Conservation (phyloP, 805 yeast species). For the Wickerhamomyces hampshirensis region DNA sequence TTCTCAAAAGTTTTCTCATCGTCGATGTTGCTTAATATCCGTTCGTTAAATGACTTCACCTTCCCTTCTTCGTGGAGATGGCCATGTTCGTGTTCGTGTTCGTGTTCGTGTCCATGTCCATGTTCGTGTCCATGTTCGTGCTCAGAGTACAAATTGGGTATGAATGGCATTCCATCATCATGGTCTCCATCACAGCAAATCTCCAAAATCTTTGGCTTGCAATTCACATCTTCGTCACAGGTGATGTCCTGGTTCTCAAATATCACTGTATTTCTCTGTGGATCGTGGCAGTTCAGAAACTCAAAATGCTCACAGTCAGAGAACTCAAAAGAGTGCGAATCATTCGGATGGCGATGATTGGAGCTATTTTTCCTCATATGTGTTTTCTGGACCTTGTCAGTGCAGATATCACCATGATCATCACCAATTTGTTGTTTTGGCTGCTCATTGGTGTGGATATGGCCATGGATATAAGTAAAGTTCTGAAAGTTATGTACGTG, state of each 20-base stretch:
- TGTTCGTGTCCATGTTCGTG: constrained; percentile 4
- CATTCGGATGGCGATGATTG: constrained; percentile 19
- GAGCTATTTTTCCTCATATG: constrained; percentile 6
- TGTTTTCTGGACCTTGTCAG: not conserved
- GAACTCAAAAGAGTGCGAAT: constrained; percentile 15
- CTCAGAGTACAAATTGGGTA: constrained; percentile 4
- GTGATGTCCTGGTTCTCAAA: constrained; percentile 13
- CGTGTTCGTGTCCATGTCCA: not conserved
- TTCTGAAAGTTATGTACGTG: constrained; percentile 60
- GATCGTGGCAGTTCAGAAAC: constrained; percentile 34
- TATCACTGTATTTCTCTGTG: constrained; percentile 9
- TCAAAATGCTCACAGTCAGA: constrained; percentile 38
- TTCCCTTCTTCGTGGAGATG: not conserved
- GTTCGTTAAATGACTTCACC: not conserved
- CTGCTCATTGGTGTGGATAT: constrained; percentile 41
- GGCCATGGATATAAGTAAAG: constrained; percentile 65
- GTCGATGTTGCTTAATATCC: too few relatives aligned
- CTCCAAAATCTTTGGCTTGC: constrained; percentile 36
- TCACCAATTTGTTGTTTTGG: not conserved
- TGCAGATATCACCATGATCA: too few relatives aligned
- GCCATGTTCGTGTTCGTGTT: constrained; percentile 1
- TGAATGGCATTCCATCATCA: constrained; percentile 5
- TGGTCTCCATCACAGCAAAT: constrained; percentile 37
- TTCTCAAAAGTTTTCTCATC: constrained; percentile 15
- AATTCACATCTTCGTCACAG: constrained; percentile 25